A percentile compares a stretch with the other conserved stretches of the same genome.
Evolutionary conservation across 2,329 filamentous ascomycete genomes (phyloP).

Genomic region (Cytospora piceicola): DNA sequence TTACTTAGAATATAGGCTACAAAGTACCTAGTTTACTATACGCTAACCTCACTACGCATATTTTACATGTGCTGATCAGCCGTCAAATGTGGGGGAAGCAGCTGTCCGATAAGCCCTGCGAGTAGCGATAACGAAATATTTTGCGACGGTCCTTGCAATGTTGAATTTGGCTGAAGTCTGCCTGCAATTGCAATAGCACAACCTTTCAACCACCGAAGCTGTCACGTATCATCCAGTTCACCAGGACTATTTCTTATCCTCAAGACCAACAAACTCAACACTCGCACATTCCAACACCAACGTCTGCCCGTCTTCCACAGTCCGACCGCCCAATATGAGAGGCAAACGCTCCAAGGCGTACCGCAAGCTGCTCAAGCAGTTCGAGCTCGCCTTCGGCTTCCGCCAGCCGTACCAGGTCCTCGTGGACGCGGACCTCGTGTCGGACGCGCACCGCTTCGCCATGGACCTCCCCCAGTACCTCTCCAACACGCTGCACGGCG

Average conservation of each 20-base stretch:
- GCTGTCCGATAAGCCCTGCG: background rate
- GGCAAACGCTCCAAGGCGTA: slow-evolving; percentile 60
- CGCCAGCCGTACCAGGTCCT: slow-evolving; percentile 93
- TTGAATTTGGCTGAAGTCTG: background rate
- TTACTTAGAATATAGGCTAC: background rate
- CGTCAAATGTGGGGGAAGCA: slow-evolving; percentile 17
- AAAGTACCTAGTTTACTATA: background rate
- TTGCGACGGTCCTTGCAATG: slow-evolving; percentile 6
- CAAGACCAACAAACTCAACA: background rate
- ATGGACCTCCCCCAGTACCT: slow-evolving; percentile 69
- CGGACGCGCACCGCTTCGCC: slow-evolving; percentile 80
- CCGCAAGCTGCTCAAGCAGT: slow-evolving; percentile 90
- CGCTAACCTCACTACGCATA: slow-evolving; percentile 2
- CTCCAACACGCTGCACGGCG: slow-evolving; percentile 59
- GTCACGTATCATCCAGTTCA: background rate
- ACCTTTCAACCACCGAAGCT: background rate
- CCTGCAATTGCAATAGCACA: background rate
- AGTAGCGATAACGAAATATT: slow-evolving; percentile 24
- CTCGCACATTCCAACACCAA: background rate
- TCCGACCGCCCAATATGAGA: slow-evolving; percentile 44
- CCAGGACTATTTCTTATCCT: background rate
- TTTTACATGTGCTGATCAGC: slow-evolving; percentile 15
- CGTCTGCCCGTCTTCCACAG: slow-evolving; percentile 11
- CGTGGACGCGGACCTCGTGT: slow-evolving; percentile 83
- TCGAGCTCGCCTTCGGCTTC: slow-evolving; percentile 85